Evolutionary conservation across 2,329 filamentous ascomycete genomes (phyloP).

Genomic region (Colletotrichum gloeosporioides): DNA sequence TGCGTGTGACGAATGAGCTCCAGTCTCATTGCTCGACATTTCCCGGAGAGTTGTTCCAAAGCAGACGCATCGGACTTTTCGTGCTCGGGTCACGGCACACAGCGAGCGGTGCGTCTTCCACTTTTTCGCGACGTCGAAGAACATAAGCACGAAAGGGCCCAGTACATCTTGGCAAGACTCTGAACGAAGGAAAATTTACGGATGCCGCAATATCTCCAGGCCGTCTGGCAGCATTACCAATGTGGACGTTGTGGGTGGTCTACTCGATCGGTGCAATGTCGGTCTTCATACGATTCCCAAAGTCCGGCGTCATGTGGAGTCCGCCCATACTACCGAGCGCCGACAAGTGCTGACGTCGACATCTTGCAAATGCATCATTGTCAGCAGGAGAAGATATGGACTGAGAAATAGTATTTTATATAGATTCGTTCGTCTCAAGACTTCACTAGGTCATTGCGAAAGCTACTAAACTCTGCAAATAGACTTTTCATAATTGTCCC

Average conservation of each 20-base stretch:
- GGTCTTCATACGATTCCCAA: neutral
- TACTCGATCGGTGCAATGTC: neutral
- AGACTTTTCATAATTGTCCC: neutral
- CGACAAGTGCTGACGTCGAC: neutral
- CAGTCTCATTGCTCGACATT: accelerated
- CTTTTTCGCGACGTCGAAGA: neutral
- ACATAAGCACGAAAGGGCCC: neutral
- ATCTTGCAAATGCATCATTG: neutral
- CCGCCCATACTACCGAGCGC: neutral
- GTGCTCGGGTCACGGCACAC: neutral
- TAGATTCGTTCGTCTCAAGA: neutral
- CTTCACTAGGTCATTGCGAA: neutral
- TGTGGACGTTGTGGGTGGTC: neutral
- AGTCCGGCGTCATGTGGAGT: neutral
- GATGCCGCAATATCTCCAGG: neutral
- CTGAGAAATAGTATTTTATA: neutral
- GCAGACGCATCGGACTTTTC: neutral
- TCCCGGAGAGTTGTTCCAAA: neutral
- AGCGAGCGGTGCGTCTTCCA: neutral
- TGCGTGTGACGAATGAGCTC: accelerated
- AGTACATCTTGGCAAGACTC: neutral
- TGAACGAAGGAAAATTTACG: neutral
- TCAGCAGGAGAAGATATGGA: neutral
- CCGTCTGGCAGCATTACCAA: neutral
- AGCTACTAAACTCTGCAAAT: neutral